Conservation (phyloP, 768 basidiomycete species). For the Panus rudis region DNA sequence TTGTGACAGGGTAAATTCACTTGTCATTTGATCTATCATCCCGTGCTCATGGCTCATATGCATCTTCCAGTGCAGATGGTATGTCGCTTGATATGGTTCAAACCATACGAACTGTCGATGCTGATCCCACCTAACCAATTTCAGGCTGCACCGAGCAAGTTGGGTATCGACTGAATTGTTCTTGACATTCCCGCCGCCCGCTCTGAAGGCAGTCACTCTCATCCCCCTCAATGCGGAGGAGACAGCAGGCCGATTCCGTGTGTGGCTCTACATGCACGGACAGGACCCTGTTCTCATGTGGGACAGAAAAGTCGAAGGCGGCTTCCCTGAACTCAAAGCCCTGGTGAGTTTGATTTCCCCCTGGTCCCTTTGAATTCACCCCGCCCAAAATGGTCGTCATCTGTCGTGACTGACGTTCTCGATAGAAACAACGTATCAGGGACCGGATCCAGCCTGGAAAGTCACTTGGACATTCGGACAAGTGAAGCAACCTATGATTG, state of each 20-base stretch:
- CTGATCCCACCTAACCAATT: background rate
- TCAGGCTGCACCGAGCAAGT: conserved; percentile 84
- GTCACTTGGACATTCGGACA: conserved; percentile 87
- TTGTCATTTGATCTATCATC: conserved; percentile 3
- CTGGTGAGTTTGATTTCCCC: conserved; percentile 46
- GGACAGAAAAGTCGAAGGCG: conserved; percentile 88
- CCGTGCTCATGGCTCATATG: background rate
- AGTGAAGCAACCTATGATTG: too few species aligned
- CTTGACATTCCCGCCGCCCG: conserved; percentile 82
- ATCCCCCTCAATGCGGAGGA: conserved; percentile 74
- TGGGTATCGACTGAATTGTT: conserved; percentile 94
- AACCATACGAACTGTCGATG: background rate
- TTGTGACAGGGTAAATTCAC: conserved; percentile 71
- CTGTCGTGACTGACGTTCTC: background rate
- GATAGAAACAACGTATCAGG: conserved; percentile 83
- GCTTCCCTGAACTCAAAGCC: conserved; percentile 86
- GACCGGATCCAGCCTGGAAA: conserved; percentile 76
- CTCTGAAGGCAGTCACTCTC: conserved; percentile 58
- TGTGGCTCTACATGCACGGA: conserved; percentile 61
- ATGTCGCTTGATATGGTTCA: conserved; percentile 15
- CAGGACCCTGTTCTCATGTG: conserved; percentile 52
- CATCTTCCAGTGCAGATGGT: conserved; percentile 70
- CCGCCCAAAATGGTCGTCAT: background rate
- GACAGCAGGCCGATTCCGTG: conserved; percentile 83
- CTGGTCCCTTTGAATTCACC: conserved; percentile 31